phyloP scores from a whole-genome alignment of 495 filamentous ascomycete genomes.

The Penicillium canescens region DNA sequence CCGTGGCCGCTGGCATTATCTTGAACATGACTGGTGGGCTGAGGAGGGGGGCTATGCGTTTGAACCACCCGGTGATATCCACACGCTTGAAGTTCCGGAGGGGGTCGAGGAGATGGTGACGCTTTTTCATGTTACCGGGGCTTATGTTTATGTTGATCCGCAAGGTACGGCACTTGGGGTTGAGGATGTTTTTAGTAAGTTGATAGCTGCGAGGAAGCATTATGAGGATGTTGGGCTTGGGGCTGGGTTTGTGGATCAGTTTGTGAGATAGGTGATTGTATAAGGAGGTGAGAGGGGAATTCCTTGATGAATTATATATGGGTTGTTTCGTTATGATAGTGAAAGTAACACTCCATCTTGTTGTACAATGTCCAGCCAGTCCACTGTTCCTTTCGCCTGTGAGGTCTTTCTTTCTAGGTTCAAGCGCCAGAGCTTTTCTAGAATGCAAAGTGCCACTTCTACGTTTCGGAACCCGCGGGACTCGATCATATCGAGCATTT shows the following conservation, averaged over 20 bases:
- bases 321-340: constrained; percentile 1
- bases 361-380: constrained; percentile 14
- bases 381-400: not conserved
- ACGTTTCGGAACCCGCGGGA: constrained; percentile 14
- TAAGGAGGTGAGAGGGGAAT: too few species aligned
- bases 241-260: constrained; percentile 10
- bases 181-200: constrained; percentile 15
- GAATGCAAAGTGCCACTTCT: constrained; percentile 8
- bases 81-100: constrained; percentile 17
- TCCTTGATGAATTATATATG: too few species aligned
- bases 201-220: constrained; percentile 9
- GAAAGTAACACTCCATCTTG: constrained; percentile 12
- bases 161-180: constrained; percentile 1
- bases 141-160: constrained; percentile 15
- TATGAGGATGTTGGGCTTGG: constrained; percentile 17
- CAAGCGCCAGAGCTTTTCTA: constrained; percentile 14
- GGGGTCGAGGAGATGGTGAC: constrained; percentile 17
- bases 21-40: constrained; percentile 17
- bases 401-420: constrained; percentile 5
- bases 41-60: constrained; percentile 14
- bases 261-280: constrained; percentile 12
- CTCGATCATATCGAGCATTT: constrained; percentile 16
- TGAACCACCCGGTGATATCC: constrained; percentile 17
- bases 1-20: constrained; percentile 12
- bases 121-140: constrained; percentile 15